A percentile compares a stretch with the other conserved stretches of the same genome.
Conservation (phyloP, 2,329 filamentous ascomycete genomes). For the Cordyceps cicadae region DNA sequence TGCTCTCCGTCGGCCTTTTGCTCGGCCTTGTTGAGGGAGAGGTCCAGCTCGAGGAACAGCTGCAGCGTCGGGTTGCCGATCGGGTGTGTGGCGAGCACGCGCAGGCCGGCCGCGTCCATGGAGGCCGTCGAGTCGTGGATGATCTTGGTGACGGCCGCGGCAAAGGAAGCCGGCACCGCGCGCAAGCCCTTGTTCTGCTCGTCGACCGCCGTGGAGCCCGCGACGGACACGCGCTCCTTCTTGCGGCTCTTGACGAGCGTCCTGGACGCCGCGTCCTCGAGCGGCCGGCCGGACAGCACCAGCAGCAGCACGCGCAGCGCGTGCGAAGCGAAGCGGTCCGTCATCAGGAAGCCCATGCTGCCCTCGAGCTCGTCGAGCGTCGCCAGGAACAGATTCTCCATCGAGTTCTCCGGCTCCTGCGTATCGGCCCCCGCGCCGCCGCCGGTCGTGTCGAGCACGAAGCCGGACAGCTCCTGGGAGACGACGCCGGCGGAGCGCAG, state of each 20-base stretch:
- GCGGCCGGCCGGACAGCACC: slow-evolving; percentile 72
- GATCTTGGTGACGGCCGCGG: slow-evolving; percentile 69
- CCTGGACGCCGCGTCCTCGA: slow-evolving; percentile 61
- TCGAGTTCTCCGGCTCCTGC: slow-evolving; percentile 47
- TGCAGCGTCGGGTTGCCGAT: slow-evolving; percentile 92
- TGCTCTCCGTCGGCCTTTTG: slow-evolving; percentile 30
- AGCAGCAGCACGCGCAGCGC: slow-evolving; percentile 78
- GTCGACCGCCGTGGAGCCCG: slow-evolving; percentile 42
- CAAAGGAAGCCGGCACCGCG: slow-evolving; percentile 71
- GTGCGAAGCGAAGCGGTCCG: slow-evolving; percentile 84
- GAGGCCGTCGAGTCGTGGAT: slow-evolving; percentile 66
- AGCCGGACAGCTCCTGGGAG: slow-evolving; percentile 58
- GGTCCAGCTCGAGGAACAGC: slow-evolving; percentile 77
- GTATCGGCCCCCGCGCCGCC: slow-evolving; percentile 32
- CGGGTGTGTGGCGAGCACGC: slow-evolving; percentile 77
- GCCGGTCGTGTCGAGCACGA: slow-evolving; percentile 35
- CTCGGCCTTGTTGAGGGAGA: slow-evolving; percentile 60
- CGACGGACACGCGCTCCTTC: slow-evolving; percentile 72
- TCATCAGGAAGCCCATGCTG: slow-evolving; percentile 73
- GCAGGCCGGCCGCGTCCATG: slow-evolving; percentile 71
- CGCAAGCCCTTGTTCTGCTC: slow-evolving; percentile 37
- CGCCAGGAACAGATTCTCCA: slow-evolving; percentile 78
- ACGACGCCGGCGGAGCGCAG: slow-evolving; percentile 72
- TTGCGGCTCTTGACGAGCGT: slow-evolving; percentile 82
- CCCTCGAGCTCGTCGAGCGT: slow-evolving; percentile 84